Base-by-base conservation (phyloP, 2,329 filamentous ascomycete species). In the Microthyrium microscopicum region DNA sequence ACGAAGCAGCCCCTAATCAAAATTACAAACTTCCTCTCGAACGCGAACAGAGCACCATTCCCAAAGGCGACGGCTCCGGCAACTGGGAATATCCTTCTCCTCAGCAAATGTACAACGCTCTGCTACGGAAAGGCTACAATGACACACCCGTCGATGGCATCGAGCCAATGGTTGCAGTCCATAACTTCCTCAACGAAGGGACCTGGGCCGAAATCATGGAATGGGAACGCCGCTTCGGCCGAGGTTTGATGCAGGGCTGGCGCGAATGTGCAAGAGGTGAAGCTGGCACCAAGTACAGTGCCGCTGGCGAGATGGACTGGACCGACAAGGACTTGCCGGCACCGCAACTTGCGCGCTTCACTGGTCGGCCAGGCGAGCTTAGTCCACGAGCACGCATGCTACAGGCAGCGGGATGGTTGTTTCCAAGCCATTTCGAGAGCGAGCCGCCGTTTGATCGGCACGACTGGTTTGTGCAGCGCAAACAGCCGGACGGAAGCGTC, bases 71-170 rank as follows among this genome's bases (percentile, higher is more conserved):
- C 45, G 60, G 57, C 39, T 68, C 72, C 30, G 71, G 74, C 29
- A 91, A 81, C 48, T 98, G 89, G 89, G 89, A 95, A 56, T 98
- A 98, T 52, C 89, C 89, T 0, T 94, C 84, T 0, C 87, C 89
- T 1, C 89, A 98, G 60, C 89, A 98, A 57, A 98, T 98, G 89
- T 98, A 95, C 66, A 95, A 98, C 50, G 89, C 89, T 5, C 77
- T 98, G 58, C 62, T 95, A 40, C 77, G 89, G 42, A 98, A 98
- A 58, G 89, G 89, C 38, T 89, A 94, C 57, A 84, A 79, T 1
- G 85, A 95, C 52, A 95, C 89, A 0, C 85, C 92, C 36, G 71
- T 83, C 35, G 89, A 87, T 15, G 84, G 85, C 3, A 85, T 98
- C 11, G 85, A 94, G 57, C 76, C 77, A 49, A 98, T 98, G 89